These are phyloP conservation scores for Uncinocarpus reesii DNA, from an alignment of 2,329 filamentous ascomycete species.

Conservation along the genomic window DNA sequence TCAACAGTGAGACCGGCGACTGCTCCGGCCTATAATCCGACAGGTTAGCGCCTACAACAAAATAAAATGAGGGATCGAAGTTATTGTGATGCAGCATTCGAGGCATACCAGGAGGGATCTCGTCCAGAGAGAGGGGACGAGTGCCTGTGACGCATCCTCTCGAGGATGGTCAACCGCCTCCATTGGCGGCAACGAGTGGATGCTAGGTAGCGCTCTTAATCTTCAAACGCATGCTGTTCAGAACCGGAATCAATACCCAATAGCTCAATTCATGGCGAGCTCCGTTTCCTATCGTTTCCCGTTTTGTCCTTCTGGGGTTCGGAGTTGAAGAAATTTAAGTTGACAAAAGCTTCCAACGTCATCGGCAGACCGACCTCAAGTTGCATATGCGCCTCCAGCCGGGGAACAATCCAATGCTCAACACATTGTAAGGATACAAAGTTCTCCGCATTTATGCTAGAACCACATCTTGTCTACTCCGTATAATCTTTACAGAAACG, in stretches of 20 bases:
- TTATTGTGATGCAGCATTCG: not conserved
- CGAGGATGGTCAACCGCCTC: conserved; percentile 24
- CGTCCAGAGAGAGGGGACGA: conserved; percentile 36
- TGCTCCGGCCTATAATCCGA: conserved; percentile 57
- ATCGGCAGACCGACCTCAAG: not conserved
- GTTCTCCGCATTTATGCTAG: too few species aligned
- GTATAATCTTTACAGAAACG: too few species aligned
- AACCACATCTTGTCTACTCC: too few species aligned
- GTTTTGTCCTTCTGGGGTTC: not conserved
- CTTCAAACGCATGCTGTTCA: not conserved
- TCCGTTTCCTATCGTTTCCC: not conserved
- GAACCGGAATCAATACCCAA: not conserved
- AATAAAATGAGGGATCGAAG: not conserved
- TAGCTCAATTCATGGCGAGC: not conserved
- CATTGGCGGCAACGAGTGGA: conserved; percentile 12
- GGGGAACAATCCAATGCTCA: too few species aligned
- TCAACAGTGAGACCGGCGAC: conserved; percentile 93
- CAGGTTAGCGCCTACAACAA: not conserved
- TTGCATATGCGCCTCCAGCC: not conserved
- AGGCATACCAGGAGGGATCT: conserved; percentile 33
- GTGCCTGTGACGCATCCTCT: conserved; percentile 23
- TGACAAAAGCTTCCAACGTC: not conserved
- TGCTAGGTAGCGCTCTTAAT: not conserved
- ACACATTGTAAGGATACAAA: too few species aligned
- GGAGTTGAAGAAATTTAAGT: conserved; percentile 4